Conservation (phyloP, 441 rosid species). For the Erodium chrysanthum region DNA sequence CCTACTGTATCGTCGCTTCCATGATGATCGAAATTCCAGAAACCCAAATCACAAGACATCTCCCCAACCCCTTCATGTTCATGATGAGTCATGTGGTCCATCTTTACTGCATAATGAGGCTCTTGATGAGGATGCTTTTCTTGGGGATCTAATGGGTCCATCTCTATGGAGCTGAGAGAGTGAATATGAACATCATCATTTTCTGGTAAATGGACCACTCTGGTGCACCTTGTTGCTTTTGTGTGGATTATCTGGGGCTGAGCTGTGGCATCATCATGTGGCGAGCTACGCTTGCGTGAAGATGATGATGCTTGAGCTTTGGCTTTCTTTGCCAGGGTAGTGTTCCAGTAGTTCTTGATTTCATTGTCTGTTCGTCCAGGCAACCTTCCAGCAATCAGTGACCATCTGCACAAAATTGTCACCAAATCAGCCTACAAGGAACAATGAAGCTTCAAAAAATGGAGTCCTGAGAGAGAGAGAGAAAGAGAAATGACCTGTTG, state of each 20-base stretch:
- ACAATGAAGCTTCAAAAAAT: background rate
- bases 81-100: background rate
- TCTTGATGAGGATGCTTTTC: background rate
- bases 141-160: background rate
- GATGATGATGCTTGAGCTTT: background rate
- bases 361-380: slow-evolving; percentile 1
- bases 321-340: background rate
- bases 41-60: background rate
- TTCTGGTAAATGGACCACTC: background rate
- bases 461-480: background rate
- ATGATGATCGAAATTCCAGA: background rate
- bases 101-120: background rate
- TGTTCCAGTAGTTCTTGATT: slow-evolving; percentile 3
- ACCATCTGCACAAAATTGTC: background rate
- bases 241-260: background rate
- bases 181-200: background rate
- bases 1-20: too few relatives aligned
- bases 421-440: background rate
- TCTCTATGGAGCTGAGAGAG: too few relatives aligned
- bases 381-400: background rate
- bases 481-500: background rate
- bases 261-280: background rate
- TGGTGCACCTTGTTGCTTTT: background rate
- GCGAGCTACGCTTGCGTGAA: background rate
- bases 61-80: background rate